Conservation (phyloP, 169 alveolate genomes). For the Cyclospora cayetanensis region DNA sequence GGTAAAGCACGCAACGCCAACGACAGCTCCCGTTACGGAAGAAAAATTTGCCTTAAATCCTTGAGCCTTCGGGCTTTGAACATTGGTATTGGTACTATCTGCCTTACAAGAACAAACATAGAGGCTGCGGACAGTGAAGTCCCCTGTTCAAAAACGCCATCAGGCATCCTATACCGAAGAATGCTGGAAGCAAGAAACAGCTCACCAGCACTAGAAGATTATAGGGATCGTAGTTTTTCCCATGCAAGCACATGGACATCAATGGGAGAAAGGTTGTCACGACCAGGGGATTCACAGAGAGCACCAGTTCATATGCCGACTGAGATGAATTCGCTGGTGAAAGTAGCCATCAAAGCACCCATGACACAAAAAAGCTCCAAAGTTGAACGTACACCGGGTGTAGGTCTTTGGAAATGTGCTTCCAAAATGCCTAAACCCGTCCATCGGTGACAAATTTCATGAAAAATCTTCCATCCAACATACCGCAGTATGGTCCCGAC, state of each 20-base stretch:
- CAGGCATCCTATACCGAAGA: too few species aligned
- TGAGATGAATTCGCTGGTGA: slow-evolving; percentile 9
- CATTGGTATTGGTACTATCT: not conserved
- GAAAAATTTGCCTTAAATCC: slow-evolving; percentile 23
- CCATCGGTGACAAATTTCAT: not conserved
- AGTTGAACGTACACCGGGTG: slow-evolving; percentile 5
- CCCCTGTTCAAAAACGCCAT: too few species aligned
- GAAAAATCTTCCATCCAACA: not conserved
- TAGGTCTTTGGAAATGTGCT: slow-evolving; percentile 67
- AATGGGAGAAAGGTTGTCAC: slow-evolving; percentile 40
- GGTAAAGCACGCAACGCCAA: slow-evolving; percentile 39
- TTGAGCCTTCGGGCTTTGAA: too few species aligned
- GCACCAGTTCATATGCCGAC: slow-evolving; percentile 60
- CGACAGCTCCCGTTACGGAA: slow-evolving; percentile 50
- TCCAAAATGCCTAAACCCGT: slow-evolving; percentile 53
- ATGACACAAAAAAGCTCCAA: not conserved
- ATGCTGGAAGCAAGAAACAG: not conserved
- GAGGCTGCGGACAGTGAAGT: slow-evolving; percentile 13
- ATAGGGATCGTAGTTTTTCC: not conserved
- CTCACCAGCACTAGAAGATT: slow-evolving; percentile 6
- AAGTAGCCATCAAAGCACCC: not conserved
- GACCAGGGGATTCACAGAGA: slow-evolving; percentile 31
- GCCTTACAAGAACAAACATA: slow-evolving; percentile 49
- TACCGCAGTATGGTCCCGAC: slow-evolving; percentile 53
- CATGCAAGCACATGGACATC: not conserved